A percentile compares a stretch with the other conserved stretches of the same genome.
phyloP scores from a whole-genome alignment of 2,329 filamentous ascomycete genomes.

The Lanzia echinophila region DNA sequence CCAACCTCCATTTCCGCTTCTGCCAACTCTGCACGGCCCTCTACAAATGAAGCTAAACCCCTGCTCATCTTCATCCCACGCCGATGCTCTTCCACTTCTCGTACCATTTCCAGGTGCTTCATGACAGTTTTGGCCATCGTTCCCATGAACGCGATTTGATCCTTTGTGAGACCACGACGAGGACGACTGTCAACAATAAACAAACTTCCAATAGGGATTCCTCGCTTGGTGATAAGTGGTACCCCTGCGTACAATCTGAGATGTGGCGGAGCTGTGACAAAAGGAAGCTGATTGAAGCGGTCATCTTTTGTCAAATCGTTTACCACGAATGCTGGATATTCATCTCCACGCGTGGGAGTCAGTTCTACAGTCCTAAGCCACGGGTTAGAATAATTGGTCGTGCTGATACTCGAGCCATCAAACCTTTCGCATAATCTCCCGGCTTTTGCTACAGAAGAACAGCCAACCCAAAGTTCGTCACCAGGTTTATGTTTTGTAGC shows the following conservation, averaged over 20 bases:
- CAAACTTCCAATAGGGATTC: slow-evolving; percentile 49
- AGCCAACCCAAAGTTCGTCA: slow-evolving; percentile 31
- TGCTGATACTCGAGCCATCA: neutral
- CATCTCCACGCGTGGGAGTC: slow-evolving; percentile 13
- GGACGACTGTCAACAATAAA: slow-evolving; percentile 52
- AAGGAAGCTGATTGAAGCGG: slow-evolving; percentile 25
- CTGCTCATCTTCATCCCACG: slow-evolving; percentile 49
- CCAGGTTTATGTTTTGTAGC: slow-evolving; percentile 24
- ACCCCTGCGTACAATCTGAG: slow-evolving; percentile 30
- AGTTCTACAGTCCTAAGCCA: slow-evolving; percentile 24
- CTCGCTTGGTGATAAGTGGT: slow-evolving; percentile 29
- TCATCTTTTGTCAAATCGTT: slow-evolving; percentile 27
- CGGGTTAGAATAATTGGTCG: neutral
- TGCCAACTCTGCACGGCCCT: slow-evolving; percentile 33
- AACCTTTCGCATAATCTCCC: slow-evolving; percentile 30
- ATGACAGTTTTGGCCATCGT: slow-evolving; percentile 51
- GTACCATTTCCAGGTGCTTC: slow-evolving; percentile 53
- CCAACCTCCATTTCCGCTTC: slow-evolving; percentile 26
- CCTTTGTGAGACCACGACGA: slow-evolving; percentile 42
- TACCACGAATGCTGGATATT: slow-evolving; percentile 29
- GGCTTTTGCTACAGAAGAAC: slow-evolving; percentile 24
- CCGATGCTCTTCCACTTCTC: slow-evolving; percentile 46
- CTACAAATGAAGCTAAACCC: slow-evolving; percentile 48
- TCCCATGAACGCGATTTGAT: slow-evolving; percentile 49
- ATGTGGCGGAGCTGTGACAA: slow-evolving; percentile 24